Evolutionary conservation across 495 filamentous ascomycete species (phyloP), one percentile per base, ranked within the genome.

Genomic region (Neurospora tetrasperma): DNA sequence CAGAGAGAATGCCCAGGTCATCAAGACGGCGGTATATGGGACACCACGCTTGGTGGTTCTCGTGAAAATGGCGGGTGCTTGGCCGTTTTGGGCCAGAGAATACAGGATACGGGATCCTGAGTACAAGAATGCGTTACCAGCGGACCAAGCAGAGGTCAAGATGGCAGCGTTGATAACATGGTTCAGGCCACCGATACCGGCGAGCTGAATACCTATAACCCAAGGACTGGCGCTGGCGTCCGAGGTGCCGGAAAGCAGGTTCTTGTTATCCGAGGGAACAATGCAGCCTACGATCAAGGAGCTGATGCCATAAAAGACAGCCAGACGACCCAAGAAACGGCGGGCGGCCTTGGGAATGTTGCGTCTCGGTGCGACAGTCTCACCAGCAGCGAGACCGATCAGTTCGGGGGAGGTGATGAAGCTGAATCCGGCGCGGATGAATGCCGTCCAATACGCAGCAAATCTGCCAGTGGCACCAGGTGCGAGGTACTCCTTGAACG

Each of bases 71-170:
- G 76, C 78, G 0, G 92, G 92, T 0, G 92, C 92, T 42, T 90
- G 88, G 8, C 90, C 86, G 71, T 89, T 84, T 14, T 80, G 70
- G 1, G 91, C 90, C 74, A 93, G 86, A 23, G 89, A 89, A 76
- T 92, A 91, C 8, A 95, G 85, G 71, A 90, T 90, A n/a, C 93
- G 88, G 0, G 89, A 91, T n/a, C 90, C 92, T 42, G 90, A 93
- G 82, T 93, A 95, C 71, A 94, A 84, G 84, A 92, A 93, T 3
- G 91, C 90, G 77, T 96, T 96, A 69, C 88, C 92, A 40, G 84
- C 84, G 8, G 84, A 85, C 84, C 84, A 86, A 9, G 84, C 84
- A 20, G 84, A 85, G 0, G 84, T 90, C 62, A 86, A 74, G 40
- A 86, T 80, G 9, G 84, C 84, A 23, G 78, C 84, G 72, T 85